Conservation (phyloP, 768 basidiomycete genomes). For the Boletus insuetus region DNA sequence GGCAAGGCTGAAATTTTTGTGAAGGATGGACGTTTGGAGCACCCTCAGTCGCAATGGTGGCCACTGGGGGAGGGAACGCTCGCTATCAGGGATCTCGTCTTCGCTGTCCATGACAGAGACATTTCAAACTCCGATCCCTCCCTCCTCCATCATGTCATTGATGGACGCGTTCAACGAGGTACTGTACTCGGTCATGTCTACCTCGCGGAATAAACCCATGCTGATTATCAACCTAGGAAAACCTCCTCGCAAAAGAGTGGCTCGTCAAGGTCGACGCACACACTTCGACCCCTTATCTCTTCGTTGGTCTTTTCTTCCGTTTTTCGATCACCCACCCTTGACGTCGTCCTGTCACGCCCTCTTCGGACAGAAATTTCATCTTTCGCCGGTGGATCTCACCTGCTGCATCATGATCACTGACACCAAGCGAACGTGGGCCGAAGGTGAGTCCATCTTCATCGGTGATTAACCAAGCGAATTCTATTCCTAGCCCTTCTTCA, state of each 20-base stretch:
- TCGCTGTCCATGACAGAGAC: conserved; percentile 14
- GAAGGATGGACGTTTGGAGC: conserved; percentile 42
- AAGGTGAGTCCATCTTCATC: conserved; percentile 47
- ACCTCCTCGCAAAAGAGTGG: conserved; percentile 69
- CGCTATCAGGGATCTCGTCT: conserved; percentile 49
- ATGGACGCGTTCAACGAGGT: conserved; percentile 55
- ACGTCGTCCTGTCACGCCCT: conserved; percentile 2
- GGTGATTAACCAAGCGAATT: conserved; percentile 21
- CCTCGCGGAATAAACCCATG: not conserved
- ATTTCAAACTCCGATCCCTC: conserved; percentile 25
- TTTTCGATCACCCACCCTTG: conserved; percentile 7
- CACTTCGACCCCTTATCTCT: conserved; percentile 64
- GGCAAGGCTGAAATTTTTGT: conserved; percentile 49
- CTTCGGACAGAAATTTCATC: conserved; percentile 57
- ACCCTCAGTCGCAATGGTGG: conserved; percentile 39
- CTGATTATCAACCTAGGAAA: conserved; percentile 42
- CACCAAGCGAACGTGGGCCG: conserved; percentile 70
- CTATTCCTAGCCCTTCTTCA: conserved; percentile 27
- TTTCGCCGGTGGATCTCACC: conserved; percentile 51
- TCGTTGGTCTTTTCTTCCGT: conserved; percentile 47
- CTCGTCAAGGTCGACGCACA: conserved; percentile 61
- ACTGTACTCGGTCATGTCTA: conserved; percentile 16
- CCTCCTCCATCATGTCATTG: not conserved
- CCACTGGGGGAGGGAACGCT: conserved; percentile 37
- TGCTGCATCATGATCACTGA: conserved; percentile 70